A percentile compares a stretch with the other conserved stretches of the same genome.
Conservation (phyloP, 1,284 basidiomycete species). For the Boletus calvinii region DNA sequence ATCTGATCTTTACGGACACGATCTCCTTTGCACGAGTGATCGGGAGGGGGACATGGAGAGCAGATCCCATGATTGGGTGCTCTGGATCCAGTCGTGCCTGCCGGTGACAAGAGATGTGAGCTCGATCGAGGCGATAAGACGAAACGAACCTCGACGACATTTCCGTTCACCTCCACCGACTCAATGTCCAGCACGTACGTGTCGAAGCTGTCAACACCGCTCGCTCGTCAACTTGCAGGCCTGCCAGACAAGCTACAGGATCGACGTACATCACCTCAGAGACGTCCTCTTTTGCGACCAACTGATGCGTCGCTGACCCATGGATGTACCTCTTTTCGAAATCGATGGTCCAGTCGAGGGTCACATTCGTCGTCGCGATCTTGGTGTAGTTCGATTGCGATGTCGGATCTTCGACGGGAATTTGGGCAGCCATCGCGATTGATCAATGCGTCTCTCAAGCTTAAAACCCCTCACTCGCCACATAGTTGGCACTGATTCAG, state of each 20-base stretch:
- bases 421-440: slow-evolving; percentile 15
- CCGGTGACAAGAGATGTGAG: background rate
- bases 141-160: slow-evolving; percentile 14
- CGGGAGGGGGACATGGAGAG: slow-evolving; percentile 57
- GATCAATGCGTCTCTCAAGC: too few relatives aligned
- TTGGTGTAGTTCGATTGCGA: slow-evolving; percentile 81
- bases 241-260: background rate
- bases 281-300: slow-evolving; percentile 63
- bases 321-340: slow-evolving; percentile 66
- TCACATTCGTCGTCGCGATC: slow-evolving; percentile 65
- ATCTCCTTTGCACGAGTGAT: slow-evolving; percentile 42
- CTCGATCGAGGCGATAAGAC: background rate
- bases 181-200: slow-evolving; percentile 70
- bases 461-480: too few relatives aligned
- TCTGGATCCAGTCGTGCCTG: slow-evolving; percentile 51
- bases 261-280: slow-evolving; percentile 59
- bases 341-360: slow-evolving; percentile 84
- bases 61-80: slow-evolving; percentile 73
- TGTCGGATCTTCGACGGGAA: slow-evolving; percentile 44
- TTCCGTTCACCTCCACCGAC: slow-evolving; percentile 57
- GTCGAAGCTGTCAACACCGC: slow-evolving; percentile 61
- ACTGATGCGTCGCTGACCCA: slow-evolving; percentile 72
- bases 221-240: background rate
- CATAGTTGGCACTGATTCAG: too few relatives aligned
- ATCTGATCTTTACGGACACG: slow-evolving; percentile 62